Evolutionary conservation across 768 basidiomycete species (phyloP), one percentile per base, ranked within the genome.

Genomic region (Cantharellus cinnabarinus): DNA sequence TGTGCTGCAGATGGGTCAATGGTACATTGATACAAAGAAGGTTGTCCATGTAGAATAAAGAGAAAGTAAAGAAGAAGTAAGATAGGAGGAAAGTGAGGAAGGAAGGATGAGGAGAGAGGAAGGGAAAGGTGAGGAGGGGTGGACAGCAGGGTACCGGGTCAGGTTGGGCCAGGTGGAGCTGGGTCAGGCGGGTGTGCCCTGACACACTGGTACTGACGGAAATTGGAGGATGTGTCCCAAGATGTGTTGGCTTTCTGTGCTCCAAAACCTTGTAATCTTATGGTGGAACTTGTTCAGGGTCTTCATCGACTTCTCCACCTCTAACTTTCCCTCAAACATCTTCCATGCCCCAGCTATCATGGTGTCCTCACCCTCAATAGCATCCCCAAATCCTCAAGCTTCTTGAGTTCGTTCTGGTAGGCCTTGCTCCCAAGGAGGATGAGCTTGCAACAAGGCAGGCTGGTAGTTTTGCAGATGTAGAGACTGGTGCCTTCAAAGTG

Each of bases 401-500:
- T 42, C 14, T 34, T 63, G 58, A 69, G 44, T 56, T 67, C 66
- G 34, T 67, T 64, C 35, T 61, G 42, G 63, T 66, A 71, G 52
- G 56, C 64, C 55, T 5, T 53, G 57, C 14, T 61, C 41, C 71
- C 72, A 48, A 70, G 71, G n/a, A 59, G 61, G 62, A 71, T 58
- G 64, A 73, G 63, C 42, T 73, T 60, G 61, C 70, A 65, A 58
- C 64, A 65, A 57, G 63, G 58, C 60, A 66, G 64, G 63, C 64
- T 66, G n/a, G 3, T 59, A 62, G 64, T 59, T 35, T 63, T 56
- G 63, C 68, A 65, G 64, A 70, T 56, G 65, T 67, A 74, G 56
- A 74, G 64, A 40, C 67, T 70, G 1, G 74, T 73, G 59, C 73
- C 72, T 61, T 72, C 74, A 42, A 50, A 65, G 57, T 69, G 40